phyloP scores from a whole-genome alignment of 1,139 yeast species.

The Suzukiozyma palmioleophila region DNA sequence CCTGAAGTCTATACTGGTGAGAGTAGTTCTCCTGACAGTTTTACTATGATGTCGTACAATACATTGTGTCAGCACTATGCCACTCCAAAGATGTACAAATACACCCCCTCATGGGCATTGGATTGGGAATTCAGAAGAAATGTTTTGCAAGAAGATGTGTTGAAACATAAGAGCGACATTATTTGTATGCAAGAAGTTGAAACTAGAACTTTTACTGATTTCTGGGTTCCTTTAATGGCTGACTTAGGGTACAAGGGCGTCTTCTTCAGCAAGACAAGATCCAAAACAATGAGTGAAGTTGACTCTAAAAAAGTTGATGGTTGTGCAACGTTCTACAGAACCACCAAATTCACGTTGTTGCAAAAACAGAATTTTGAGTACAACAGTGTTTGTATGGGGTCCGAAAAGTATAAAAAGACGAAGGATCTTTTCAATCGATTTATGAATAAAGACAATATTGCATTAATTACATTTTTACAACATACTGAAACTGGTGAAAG shows the following conservation, averaged over 20 bases:
- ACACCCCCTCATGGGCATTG: conserved; percentile 96
- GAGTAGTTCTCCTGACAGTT: conserved; percentile 31
- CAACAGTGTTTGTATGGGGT: conserved; percentile 81
- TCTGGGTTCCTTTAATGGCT: conserved; percentile 74
- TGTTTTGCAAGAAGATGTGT: conserved; percentile 66
- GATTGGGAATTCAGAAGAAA: conserved; percentile 91
- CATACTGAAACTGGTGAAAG: conserved; percentile 69
- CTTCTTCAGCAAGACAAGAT: conserved; percentile 85
- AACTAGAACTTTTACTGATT: conserved; percentile 77
- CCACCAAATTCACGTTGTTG: conserved; percentile 61
- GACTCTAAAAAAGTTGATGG: conserved; percentile 95
- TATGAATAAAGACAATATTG: conserved; percentile 93
- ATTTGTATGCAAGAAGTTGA: conserved; percentile 96
- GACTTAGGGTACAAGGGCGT: conserved; percentile 75
- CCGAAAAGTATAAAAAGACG: conserved; percentile 86
- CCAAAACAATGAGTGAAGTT: conserved; percentile 81
- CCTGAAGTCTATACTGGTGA: conserved; percentile 32
- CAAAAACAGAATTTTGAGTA: conserved; percentile 79
- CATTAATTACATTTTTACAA: conserved; percentile 74
- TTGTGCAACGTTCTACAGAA: conserved; percentile 85
- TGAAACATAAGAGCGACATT: conserved; percentile 64
- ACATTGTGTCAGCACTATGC: conserved; percentile 96
- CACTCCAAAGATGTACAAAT: conserved; percentile 84
- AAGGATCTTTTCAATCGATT: conserved; percentile 94
- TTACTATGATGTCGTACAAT: conserved; percentile 83